Percentiles rank a stretch among this genome's conserved stretches.
phyloP scores from a whole-genome alignment of 441 rosid species.

The Gossypium schwendimanii region DNA sequence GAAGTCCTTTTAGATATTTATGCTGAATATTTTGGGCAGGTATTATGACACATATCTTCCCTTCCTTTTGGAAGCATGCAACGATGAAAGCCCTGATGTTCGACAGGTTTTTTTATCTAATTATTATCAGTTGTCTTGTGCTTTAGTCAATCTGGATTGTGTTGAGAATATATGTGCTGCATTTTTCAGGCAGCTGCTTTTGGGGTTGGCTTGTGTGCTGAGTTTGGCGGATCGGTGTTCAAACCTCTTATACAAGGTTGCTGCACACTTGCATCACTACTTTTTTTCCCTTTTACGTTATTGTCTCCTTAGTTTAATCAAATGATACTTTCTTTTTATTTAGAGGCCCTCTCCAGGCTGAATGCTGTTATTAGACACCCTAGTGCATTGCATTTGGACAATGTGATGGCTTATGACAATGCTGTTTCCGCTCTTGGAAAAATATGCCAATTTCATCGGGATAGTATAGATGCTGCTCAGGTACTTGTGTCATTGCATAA shows the following conservation, averaged over 20 bases:
- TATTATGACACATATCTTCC: conserved; percentile 56
- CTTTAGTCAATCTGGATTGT: conserved; percentile 1
- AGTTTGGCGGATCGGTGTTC: conserved; percentile 53
- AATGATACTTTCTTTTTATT: neutral
- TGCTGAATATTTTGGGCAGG: conserved; percentile 23
- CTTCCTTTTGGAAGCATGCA: conserved; percentile 54
- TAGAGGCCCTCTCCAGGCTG: conserved; percentile 51
- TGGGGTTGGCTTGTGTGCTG: conserved; percentile 58
- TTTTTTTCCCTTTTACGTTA: conserved; percentile 6
- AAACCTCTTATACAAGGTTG: conserved; percentile 50
- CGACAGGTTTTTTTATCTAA: conserved; percentile 39
- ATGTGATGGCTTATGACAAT: conserved; percentile 54
- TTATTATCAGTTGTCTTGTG: neutral
- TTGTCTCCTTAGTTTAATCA: neutral
- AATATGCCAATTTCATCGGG: conserved; percentile 53
- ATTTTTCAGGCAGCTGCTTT: conserved; percentile 52
- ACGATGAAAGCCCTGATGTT: conserved; percentile 48
- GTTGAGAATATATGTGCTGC: neutral
- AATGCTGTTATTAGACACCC: conserved; percentile 43
- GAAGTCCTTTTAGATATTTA: neutral
- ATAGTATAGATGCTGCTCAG: conserved; percentile 43
- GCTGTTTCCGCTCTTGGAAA: conserved; percentile 64
- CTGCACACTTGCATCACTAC: conserved; percentile 1
- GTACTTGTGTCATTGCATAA: conserved; percentile 17
- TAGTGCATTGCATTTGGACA: conserved; percentile 37